These are phyloP conservation scores for Pseudocercospora macadamiae DNA, from an alignment of 2,329 filamentous ascomycete species.

Conservation along the genomic window DNA sequence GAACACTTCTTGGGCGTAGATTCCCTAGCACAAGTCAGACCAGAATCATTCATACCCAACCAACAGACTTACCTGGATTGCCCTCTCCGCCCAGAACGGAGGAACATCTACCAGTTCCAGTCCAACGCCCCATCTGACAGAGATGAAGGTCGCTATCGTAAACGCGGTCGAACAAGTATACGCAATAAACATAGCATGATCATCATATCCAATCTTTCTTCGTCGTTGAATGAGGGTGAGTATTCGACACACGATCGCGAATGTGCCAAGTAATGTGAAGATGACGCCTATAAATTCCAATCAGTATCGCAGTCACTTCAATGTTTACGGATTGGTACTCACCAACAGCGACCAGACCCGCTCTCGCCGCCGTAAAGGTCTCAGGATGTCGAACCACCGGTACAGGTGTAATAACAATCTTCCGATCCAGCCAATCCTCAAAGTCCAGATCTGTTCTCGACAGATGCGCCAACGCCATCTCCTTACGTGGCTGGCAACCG, in stretches of 20 bases:
- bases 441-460: neutral
- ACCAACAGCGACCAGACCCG: constrained; percentile 16
- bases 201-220: constrained; percentile 27
- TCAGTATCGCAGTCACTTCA: neutral
- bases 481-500: no score
- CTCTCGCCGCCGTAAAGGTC: constrained; percentile 12
- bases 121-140: constrained; percentile 31
- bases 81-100: constrained; percentile 22
- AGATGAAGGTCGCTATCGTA: constrained; percentile 23
- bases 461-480: constrained; percentile 2
- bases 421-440: neutral
- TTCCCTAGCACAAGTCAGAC: constrained; percentile 20
- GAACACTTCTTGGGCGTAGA: constrained; percentile 38
- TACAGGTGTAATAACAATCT: constrained; percentile 11
- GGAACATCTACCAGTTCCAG: constrained; percentile 20
- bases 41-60: neutral
- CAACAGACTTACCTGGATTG: constrained; percentile 23
- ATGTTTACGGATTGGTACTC: neutral
- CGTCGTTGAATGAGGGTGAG: constrained; percentile 22
- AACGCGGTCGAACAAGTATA: constrained; percentile 26
- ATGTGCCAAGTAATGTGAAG: constrained; percentile 21
- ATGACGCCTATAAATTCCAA: constrained; percentile 17
- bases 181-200: constrained; percentile 27
- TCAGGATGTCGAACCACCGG: constrained; percentile 11
- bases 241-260: constrained; percentile 26